These are phyloP conservation scores for Diaporthe amygdali DNA, from an alignment of 2,329 filamentous ascomycete species.

Conservation along the genomic window DNA sequence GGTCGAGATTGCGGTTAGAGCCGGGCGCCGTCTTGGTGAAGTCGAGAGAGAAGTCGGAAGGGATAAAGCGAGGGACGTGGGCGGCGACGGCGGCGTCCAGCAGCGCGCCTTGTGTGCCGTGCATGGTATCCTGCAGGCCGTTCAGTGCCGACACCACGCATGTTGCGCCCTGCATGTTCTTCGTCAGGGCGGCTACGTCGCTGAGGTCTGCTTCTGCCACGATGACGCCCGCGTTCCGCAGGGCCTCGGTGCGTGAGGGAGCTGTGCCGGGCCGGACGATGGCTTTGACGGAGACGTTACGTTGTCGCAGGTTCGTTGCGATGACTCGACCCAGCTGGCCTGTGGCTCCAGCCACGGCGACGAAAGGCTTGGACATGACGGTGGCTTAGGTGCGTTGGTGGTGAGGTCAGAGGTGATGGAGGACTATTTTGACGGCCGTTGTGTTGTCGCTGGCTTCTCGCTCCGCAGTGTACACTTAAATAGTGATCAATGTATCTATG, in stretches of 20 bases:
- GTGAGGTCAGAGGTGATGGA: not conserved
- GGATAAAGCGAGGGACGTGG: slow-evolving; percentile 66
- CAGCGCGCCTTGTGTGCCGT: slow-evolving; percentile 51
- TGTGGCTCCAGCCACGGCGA: slow-evolving; percentile 27
- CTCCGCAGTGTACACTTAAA: no score
- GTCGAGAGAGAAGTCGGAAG: slow-evolving; percentile 55
- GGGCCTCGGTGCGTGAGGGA: slow-evolving; percentile 5
- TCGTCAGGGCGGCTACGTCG: slow-evolving; percentile 21
- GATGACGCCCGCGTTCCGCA: slow-evolving; percentile 18
- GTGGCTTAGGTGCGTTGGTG: not conserved
- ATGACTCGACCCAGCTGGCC: slow-evolving; percentile 26
- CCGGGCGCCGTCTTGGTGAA: slow-evolving; percentile 28
- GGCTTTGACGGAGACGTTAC: slow-evolving; percentile 26
- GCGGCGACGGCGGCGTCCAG: slow-evolving; percentile 64
- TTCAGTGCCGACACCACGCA: slow-evolving; percentile 23
- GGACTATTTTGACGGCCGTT: not conserved
- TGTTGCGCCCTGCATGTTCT: slow-evolving; percentile 14
- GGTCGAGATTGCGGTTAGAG: slow-evolving; percentile 29
- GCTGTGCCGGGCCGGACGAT: slow-evolving; percentile 26
- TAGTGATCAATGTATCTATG: not conserved
- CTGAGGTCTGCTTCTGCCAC: slow-evolving; percentile 22
- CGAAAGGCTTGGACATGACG: slow-evolving; percentile 24
- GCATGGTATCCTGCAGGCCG: slow-evolving; percentile 25
- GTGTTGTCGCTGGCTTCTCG: not conserved
- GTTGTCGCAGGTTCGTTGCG: slow-evolving; percentile 17